phyloP scores from a whole-genome alignment of 2,329 filamentous ascomycete genomes.

The Monosporascus cannonballus region DNA sequence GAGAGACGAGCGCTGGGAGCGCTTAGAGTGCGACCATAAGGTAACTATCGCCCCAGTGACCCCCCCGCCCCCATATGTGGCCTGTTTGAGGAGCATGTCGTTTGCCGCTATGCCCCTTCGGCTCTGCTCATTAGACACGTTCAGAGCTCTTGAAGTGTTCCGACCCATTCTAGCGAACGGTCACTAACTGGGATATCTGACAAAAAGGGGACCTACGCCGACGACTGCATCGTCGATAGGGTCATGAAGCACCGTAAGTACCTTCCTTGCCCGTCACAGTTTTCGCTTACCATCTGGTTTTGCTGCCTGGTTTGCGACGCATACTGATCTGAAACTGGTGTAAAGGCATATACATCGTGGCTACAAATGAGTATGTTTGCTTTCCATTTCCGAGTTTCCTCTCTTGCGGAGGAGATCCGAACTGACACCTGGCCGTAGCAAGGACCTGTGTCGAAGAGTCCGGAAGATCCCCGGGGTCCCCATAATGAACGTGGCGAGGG shows the following conservation, averaged over 20 bases:
- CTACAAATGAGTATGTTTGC: constrained; percentile 44
- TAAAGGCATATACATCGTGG: constrained; percentile 67
- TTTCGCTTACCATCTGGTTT: background rate
- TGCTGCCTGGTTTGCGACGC: background rate
- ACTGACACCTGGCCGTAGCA: constrained; percentile 43
- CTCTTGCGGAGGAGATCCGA: constrained; percentile 39
- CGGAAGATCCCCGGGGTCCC: constrained; percentile 70
- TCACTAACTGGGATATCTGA: too few relatives aligned
- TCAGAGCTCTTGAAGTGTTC: too few relatives aligned
- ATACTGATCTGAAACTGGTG: background rate
- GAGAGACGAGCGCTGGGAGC: constrained; percentile 80
- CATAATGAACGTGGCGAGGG: constrained; percentile 74
- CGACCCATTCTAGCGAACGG: too few relatives aligned
- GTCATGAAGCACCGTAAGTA: constrained; percentile 53
- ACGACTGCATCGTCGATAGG: constrained; percentile 78
- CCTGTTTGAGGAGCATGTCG: too few relatives aligned
- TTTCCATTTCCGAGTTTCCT: constrained; percentile 23
- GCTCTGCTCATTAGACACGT: too few relatives aligned
- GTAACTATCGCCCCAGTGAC: background rate
- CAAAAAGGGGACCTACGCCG: constrained; percentile 51
- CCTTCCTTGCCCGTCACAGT: background rate
- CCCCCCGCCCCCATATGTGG: too few relatives aligned
- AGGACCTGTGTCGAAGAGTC: constrained; percentile 75
- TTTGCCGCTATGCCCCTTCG: too few relatives aligned
- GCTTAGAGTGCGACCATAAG: constrained; percentile 85